A percentile compares a stretch with the other conserved stretches of the same genome.
These are phyloP conservation scores for Chalaropsis thielavioides DNA, from an alignment of 2,329 filamentous ascomycete genomes.

Conservation along the genomic window DNA sequence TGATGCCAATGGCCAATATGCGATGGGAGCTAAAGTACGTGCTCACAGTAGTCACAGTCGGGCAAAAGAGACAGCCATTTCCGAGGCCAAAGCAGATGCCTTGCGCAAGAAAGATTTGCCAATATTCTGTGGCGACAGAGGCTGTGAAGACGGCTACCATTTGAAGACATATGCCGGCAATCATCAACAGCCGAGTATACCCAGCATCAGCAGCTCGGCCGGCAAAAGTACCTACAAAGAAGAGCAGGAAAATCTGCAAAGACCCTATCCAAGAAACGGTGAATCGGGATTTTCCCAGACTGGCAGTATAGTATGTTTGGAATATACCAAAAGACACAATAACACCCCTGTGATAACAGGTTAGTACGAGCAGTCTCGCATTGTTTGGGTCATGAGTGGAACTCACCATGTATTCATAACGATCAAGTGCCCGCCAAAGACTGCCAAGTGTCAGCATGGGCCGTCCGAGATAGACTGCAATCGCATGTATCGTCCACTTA, in stretches of 20 bases:
- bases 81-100: conserved; percentile 42
- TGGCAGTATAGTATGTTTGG: conserved; percentile 36
- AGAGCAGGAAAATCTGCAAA: conserved; percentile 39
- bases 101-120: conserved; percentile 41
- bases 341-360: conserved; percentile 29
- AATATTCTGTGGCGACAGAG: conserved; percentile 33
- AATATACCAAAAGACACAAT: conserved; percentile 44
- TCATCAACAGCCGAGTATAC: conserved; percentile 33
- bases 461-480: not conserved
- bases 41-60: conserved; percentile 48
- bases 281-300: conserved; percentile 29
- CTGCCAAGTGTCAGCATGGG: not conserved
- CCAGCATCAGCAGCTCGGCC: conserved; percentile 41
- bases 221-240: conserved; percentile 39
- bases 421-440: conserved; percentile 29
- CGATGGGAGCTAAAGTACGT: conserved; percentile 48
- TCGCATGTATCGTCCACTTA: conserved; percentile 21
- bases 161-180: conserved; percentile 30
- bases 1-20: conserved; percentile 46
- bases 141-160: conserved; percentile 35
- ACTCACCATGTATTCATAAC: conserved; percentile 37
- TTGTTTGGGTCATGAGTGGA: not conserved
- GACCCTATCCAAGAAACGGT: conserved; percentile 42
- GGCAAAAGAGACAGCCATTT: conserved; percentile 49
- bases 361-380: not conserved